A percentile compares a stretch with the other conserved stretches of the same genome.
These are phyloP conservation scores for Talinum fruticosum DNA, from an alignment of 148 eudicot species.

Conservation along the genomic window DNA sequence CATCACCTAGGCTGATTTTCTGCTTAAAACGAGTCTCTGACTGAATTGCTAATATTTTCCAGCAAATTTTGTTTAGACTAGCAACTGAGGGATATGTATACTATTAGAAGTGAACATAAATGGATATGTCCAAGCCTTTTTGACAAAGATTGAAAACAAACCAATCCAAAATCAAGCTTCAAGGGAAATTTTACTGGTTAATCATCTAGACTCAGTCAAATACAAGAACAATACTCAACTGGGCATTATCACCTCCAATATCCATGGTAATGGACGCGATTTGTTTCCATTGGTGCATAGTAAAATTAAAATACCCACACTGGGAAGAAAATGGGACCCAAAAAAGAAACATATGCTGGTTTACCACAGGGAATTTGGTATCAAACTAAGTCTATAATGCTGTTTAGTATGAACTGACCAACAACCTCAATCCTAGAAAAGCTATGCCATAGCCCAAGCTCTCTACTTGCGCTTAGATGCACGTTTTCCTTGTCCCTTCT, in stretches of 20 bases:
- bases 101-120: too few species aligned
- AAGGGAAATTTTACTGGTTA: not conserved
- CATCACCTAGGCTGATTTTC: too few species aligned
- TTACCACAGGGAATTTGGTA: not conserved
- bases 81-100: too few species aligned
- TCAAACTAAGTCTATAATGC: not conserved
- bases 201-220: not conserved
- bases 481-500: conserved; percentile 91
- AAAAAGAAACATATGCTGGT: not conserved
- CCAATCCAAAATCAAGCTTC: not conserved
- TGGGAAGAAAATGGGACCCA: not conserved
- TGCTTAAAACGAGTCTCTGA: too few species aligned
- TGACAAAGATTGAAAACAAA: too few species aligned
- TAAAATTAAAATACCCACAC: not conserved
- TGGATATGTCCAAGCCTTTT: too few species aligned
- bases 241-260: not conserved
- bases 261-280: not conserved
- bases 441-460: not conserved
- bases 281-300: not conserved
- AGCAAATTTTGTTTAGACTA: not conserved
- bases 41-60: too few species aligned
- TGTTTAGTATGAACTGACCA: not conserved
- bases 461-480: conserved; percentile 73
- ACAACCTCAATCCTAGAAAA: not conserved
- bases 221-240: not conserved